phyloP scores from a whole-genome alignment of 352 stramenopile species.

The Peronosclerospora sorghi region DNA sequence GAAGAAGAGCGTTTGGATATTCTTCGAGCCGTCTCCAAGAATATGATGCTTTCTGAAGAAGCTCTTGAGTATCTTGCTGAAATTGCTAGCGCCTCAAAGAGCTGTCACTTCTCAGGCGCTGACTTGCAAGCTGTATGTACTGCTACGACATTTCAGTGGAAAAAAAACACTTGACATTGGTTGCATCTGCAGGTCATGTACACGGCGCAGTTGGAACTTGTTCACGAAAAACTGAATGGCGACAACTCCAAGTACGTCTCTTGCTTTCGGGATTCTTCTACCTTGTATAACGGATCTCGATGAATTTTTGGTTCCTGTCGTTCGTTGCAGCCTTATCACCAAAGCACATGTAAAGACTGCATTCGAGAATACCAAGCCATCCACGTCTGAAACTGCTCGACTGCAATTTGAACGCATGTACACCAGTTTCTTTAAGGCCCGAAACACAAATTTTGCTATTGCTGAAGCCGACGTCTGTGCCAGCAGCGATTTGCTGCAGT shows the following conservation, averaged over 20 bases:
- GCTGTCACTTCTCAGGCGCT: constrained; percentile 81
- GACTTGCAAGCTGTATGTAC: constrained; percentile 86
- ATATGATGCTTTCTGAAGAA: constrained; percentile 64
- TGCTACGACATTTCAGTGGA: not conserved
- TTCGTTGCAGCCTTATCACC: constrained; percentile 33
- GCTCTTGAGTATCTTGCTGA: constrained; percentile 62
- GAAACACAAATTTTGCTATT: constrained; percentile 58
- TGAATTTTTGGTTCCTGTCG: not conserved
- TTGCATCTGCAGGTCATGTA: constrained; percentile 69
- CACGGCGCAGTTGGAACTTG: constrained; percentile 88
- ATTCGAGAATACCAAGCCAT: constrained; percentile 59
- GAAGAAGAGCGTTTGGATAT: constrained; percentile 73
- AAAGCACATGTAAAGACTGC: constrained; percentile 47
- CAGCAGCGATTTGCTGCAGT: constrained; percentile 38
- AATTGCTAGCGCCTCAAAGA: constrained; percentile 60
- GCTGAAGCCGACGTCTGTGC: constrained; percentile 36
- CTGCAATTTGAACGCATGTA: constrained; percentile 67
- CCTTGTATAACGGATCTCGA: not conserved
- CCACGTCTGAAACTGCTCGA: constrained; percentile 44
- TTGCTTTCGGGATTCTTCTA: not conserved
- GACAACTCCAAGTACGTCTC: constrained; percentile 39
- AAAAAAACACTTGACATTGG: not conserved
- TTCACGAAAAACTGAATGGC: constrained; percentile 82
- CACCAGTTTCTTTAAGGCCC: constrained; percentile 50
- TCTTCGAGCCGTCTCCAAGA: constrained; percentile 54